Base-by-base conservation (phyloP, 371 early-diverging fungal genomes). In the Mucor circinelloides region DNA sequence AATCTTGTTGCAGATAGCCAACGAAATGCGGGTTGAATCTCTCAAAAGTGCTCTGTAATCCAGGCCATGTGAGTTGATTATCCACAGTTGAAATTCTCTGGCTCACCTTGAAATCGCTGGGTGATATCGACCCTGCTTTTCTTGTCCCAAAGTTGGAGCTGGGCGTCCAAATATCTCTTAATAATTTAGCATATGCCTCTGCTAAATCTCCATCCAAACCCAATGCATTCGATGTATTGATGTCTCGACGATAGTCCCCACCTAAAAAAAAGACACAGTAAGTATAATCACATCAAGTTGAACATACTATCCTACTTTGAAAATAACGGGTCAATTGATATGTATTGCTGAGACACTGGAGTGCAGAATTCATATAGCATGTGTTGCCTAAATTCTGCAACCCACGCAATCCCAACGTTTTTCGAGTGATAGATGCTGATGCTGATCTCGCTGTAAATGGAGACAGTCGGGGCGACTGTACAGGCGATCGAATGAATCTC, bases 301-400 rank as follows among this genome's bases (percentile, higher is more conserved):
- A 17, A n/a, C 7, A 7, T 44, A 4, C 6, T 6, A n/a, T 44
- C n/a, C 23, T 50, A 50, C 50, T 50, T 10, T 87, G 74, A 67
- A 94, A 96, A 76, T 90, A 97, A n/a, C 92, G 79, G 3, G 95
- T 84, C 12, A 98, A 76, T n/a, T 94, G 94, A 28, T 86, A 75
- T 0, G 96, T 95, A 9, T 90, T 92, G 44, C 89, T 90, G 42
- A 99, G 67, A 71, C 98, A 98, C 75, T 99, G 99, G 27, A 99
- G 77, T 23, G 93, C 89, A 4, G 96, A 93, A 78, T 98, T 99
- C 95, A 98, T 95, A 75, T 90, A 99, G 75, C 99, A 99, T 0
- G 98, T 97, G 73, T 99, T 99, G 19, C 99, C 99, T 40, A 99
- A 70, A 73, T 99, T 99, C 63, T 89, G 90, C 64, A 99, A 76